A percentile compares a stretch with the other conserved stretches of the same genome.
Conservation (phyloP, 2,329 filamentous ascomycete genomes). For the Ophidiomyces ophidiicola region DNA sequence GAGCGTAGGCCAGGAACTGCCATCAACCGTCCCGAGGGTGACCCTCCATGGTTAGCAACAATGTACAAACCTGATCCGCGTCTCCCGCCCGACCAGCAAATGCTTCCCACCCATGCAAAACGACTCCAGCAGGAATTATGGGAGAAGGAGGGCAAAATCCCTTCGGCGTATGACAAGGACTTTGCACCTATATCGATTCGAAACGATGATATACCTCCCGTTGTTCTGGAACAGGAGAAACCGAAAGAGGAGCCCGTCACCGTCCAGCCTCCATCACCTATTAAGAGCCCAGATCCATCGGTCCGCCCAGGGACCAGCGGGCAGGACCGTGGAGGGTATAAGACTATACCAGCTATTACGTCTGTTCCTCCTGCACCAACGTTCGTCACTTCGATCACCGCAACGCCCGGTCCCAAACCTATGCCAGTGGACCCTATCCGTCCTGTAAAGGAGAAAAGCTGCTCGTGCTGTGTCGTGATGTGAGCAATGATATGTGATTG, state of each 20-base stretch:
- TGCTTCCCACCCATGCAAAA: conserved; percentile 85
- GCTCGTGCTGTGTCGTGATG: conserved; percentile 66
- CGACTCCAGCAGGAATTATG: conserved; percentile 87
- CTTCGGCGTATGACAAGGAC: conserved; percentile 72
- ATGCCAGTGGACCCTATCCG: conserved; percentile 42
- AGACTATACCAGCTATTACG: conserved; percentile 38
- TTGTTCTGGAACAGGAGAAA: conserved; percentile 13
- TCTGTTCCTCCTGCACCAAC: conserved; percentile 24
- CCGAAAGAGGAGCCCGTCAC: conserved; percentile 7
- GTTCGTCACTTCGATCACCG: conserved; percentile 23
- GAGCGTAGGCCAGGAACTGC: conserved; percentile 42
- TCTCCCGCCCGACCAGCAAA: conserved; percentile 85
- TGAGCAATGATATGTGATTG: conserved; percentile 26
- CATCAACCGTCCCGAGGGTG: conserved; percentile 69
- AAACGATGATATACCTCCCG: conserved; percentile 23
- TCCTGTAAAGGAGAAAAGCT: conserved; percentile 49
- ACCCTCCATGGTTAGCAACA: conserved; percentile 87
- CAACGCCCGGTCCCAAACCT: conserved; percentile 34
- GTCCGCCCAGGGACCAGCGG: conserved; percentile 32
- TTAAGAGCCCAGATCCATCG: conserved; percentile 25
- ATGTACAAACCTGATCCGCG: conserved; percentile 94
- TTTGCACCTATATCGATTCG: conserved; percentile 61
- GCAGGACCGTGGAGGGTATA: conserved; percentile 35
- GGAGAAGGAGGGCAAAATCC: conserved; percentile 82
- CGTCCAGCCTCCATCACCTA: conserved; percentile 20